Evolutionary conservation across 1,139 yeast species (phyloP).

Genomic region (Candida smagusa): DNA sequence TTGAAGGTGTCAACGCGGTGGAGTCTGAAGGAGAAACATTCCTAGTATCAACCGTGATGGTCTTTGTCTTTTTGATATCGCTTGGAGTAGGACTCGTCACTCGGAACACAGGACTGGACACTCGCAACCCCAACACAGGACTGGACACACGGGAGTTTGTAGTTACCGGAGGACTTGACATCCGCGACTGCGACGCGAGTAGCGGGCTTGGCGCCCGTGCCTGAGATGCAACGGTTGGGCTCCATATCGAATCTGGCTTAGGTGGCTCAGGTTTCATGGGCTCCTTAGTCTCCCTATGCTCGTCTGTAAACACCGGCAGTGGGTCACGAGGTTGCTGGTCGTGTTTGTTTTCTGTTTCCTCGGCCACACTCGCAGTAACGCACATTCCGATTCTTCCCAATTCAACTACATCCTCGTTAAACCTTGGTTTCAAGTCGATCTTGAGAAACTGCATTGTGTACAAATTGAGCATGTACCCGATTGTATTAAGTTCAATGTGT

Average conservation of each 20-base stretch:
- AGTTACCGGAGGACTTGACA: too few species aligned
- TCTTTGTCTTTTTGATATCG: neutral
- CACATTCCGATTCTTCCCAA: conserved; percentile 14
- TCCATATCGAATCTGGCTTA: too few species aligned
- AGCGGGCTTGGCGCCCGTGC: too few species aligned
- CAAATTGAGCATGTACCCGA: conserved; percentile 38
- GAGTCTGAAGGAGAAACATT: neutral
- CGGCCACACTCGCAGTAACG: conserved; percentile 18
- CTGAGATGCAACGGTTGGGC: too few species aligned
- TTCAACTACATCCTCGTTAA: conserved; percentile 6
- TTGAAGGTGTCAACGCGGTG: neutral
- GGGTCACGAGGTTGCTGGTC: conserved; percentile 14
- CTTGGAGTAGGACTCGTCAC: neutral
- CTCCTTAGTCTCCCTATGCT: neutral
- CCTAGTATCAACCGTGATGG: conserved; percentile 1
- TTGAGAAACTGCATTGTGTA: conserved; percentile 30
- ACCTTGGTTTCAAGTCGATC: conserved; percentile 21
- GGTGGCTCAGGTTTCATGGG: too few species aligned
- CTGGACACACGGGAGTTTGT: too few species aligned
- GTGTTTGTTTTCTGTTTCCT: conserved; percentile 5
- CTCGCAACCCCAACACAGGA: too few species aligned
- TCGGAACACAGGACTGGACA: too few species aligned
- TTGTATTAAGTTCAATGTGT: conserved; percentile 28
- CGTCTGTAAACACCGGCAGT: conserved; percentile 19
- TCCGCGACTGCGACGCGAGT: too few species aligned